Evolutionary conservation across 2,329 filamentous ascomycete species (phyloP), one percentile per base, ranked within the genome.

Genomic region (Microcyclosporella mali): DNA sequence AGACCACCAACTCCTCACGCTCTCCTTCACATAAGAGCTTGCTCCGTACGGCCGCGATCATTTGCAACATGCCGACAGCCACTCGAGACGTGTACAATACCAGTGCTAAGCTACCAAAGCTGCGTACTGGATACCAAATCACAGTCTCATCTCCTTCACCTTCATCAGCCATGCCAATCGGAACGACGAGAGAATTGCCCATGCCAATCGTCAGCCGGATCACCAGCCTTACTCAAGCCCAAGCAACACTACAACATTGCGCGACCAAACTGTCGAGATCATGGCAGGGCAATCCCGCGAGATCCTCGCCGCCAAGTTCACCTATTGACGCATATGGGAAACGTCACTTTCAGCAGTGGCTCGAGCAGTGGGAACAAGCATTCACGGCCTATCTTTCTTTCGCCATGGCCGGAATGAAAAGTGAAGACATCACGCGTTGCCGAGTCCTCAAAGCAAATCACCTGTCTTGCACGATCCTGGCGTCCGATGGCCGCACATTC

Each of bases 401-500:
- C 4, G 41, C 52, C 8, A 58, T 59, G 56, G 40, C 57, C 2
- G 38, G 45, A 10, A 58, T 62, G 53, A 47, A 48, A 14, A 29
- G 18, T 4, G 51, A 56, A n/a, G 57, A 61, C 21, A 43, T 61
- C n/a, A 54, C 52, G 11, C 48, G 44, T 14, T 59, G 49, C 31
- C 50, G 59, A 9, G 49, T 61, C 8, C 48, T 62, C 17, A 62
- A 62, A 40, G 58, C 59, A 4, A 62, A 62, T 35, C 59, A 62
- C 31, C 46, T 62, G 3, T 53, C 52, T 21, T 60, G 59, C 43
- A 53, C 50, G 16, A 51, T 62, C n/a, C 43, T 62, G n/a, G 56
- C 57, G 1, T 53, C 58, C 1, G 46, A 52, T 17, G 51, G 54
- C 10, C 37, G 46, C 1, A 43, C 46, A 6, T 50, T 43, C 41